Conservation (phyloP, 1,284 basidiomycete genomes). For the Sparassis latifolia region DNA sequence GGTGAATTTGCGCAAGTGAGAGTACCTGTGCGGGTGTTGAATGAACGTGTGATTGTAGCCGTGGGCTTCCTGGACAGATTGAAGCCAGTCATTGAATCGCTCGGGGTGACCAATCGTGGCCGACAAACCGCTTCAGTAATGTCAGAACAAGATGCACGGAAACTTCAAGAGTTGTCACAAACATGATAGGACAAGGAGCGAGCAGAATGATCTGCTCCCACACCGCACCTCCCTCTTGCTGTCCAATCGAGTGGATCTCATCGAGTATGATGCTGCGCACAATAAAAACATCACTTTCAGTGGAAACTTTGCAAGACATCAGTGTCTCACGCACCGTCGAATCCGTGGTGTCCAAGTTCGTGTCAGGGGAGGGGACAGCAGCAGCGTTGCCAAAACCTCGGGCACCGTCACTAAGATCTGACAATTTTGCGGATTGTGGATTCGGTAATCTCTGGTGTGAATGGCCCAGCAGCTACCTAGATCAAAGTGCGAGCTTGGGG, state of each 20-base stretch:
- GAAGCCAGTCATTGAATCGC: constrained; percentile 58
- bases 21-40: constrained; percentile 60
- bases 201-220: constrained; percentile 67
- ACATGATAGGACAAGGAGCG: constrained; percentile 66
- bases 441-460: constrained; percentile 60
- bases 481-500: background rate
- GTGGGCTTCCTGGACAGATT: constrained; percentile 50
- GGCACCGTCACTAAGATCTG: constrained; percentile 71
- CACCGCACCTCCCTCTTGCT: constrained; percentile 58
- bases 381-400: constrained; percentile 60
- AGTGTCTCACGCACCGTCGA: constrained; percentile 38
- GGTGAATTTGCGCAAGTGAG: constrained; percentile 61
- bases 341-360: constrained; percentile 54
- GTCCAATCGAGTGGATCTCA: constrained; percentile 68
- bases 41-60: constrained; percentile 53
- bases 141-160: background rate
- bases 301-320: constrained; percentile 39
- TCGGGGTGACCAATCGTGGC: constrained; percentile 64
- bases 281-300: constrained; percentile 31
- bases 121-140: constrained; percentile 48
- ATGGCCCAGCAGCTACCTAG: constrained; percentile 59
- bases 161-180: constrained; percentile 15
- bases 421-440: constrained; percentile 57
- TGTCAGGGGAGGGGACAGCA: constrained; percentile 59
- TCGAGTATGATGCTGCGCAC: constrained; percentile 58